A percentile compares a stretch with the other conserved stretches of the same genome.
Conservation (phyloP, 768 basidiomycete species). For the Leccinum sublutescens region DNA sequence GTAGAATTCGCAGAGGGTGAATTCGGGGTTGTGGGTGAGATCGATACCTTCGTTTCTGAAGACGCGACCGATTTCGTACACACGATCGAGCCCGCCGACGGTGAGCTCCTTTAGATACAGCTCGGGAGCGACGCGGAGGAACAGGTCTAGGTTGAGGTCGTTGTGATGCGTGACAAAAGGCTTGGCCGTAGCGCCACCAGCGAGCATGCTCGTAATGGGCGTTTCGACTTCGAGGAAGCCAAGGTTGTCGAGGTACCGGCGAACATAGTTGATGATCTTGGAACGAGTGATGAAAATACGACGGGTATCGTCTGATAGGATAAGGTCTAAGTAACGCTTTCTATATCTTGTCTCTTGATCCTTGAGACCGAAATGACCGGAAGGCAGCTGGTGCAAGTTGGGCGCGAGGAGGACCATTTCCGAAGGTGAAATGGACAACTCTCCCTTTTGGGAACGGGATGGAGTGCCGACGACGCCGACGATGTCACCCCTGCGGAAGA, state of each 20-base stretch:
- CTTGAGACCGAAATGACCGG: conserved; percentile 89
- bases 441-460: conserved; percentile 92
- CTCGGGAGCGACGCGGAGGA: conserved; percentile 96
- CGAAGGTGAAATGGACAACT: conserved; percentile 84
- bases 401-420: conserved; percentile 88
- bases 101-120: conserved; percentile 97
- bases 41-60: conserved; percentile 99
- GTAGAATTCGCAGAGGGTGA: conserved; percentile 99
- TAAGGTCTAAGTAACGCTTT: conserved; percentile 98
- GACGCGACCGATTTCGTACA: conserved; percentile 97
- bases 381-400: conserved; percentile 94
- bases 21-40: conserved; percentile 98
- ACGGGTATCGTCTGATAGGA: conserved; percentile 87
- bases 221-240: conserved; percentile 99
- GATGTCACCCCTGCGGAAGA: conserved; percentile 94
- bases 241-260: conserved; percentile 82
- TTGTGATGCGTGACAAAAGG: conserved; percentile 99
- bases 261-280: conserved; percentile 88
- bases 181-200: conserved; percentile 97
- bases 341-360: conserved; percentile 97
- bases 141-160: conserved; percentile 94
- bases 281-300: conserved; percentile 88
- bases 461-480: conserved; percentile 90
- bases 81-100: conserved; percentile 95
- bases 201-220: conserved; percentile 94